Base-by-base conservation (phyloP, 2,329 filamentous ascomycete genomes). In the Botryotinia convoluta region DNA sequence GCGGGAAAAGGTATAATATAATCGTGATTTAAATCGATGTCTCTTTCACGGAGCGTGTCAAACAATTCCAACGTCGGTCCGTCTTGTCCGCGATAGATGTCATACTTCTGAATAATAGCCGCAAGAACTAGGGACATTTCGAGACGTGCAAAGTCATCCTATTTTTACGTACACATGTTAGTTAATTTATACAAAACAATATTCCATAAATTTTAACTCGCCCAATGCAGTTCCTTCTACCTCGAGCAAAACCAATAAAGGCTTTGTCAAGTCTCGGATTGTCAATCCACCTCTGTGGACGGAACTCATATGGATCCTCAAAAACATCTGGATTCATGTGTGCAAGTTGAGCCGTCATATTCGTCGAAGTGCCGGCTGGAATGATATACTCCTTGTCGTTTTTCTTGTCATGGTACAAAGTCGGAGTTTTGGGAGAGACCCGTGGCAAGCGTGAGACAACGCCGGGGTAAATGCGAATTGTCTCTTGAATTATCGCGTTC, bases 281-380 rank as follows among this genome's bases (percentile, higher is more conserved):
- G 10, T 81, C 75, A 14, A 83, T 73, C 86, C 86, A 87, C 35
- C 86, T 79, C 65, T 85, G 84, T 0, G 86, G 86, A n/a, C 77
- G 76, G 78, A 87, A 87, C 18, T 59, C 72, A 0, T 78, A 75
- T 0, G 86, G 82, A 16, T 84, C 77, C 0, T 81, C 79, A 67
- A 85, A 87, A 3, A 85, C 80, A 2, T 74, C 74, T 2, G 82
- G 80, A 71, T 86, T 82, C 64, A 83, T 81, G 75, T 87, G 86
- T 64, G 39, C 57, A 48, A 8, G n/a, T 61, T 29, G 51, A 48
- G 26, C n/a, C n/a, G 62, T 65, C 37, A 48, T 65, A 16, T 45
- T 65, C 12, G n/a, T 65, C 2, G 32, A 44, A 2, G 44, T 44
- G 7, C 62, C 26, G 4, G 62, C 39, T 65, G 37, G 62, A 39